These are phyloP conservation scores for Hondaea fermentalgiana DNA, from an alignment of 108 stramenopile genomes.

Conservation along the genomic window DNA sequence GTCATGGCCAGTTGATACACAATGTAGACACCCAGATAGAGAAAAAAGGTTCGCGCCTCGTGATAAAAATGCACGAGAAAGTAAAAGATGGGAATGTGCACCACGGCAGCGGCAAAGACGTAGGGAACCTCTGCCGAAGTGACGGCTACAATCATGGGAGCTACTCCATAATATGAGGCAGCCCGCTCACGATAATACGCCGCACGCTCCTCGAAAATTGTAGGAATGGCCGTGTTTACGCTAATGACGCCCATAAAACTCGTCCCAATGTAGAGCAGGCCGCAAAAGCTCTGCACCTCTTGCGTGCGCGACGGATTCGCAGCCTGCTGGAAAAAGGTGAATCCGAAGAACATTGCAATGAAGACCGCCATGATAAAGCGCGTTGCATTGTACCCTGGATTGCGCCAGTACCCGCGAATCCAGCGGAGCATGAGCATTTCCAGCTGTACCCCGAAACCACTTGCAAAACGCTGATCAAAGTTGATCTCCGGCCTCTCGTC, in stretches of 20 bases:
- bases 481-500: not conserved
- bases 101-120: not conserved
- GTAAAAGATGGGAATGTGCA: conserved; percentile 14
- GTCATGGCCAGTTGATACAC: not conserved
- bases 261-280: not conserved
- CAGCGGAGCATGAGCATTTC: not conserved
- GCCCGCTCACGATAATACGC: conserved; percentile 52
- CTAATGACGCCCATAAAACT: conserved; percentile 38
- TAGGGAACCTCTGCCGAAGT: not conserved
- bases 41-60: not conserved
- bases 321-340: conserved; percentile 17
- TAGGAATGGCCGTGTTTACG: conserved; percentile 41
- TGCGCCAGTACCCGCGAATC: conserved; percentile 41
- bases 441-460: not conserved
- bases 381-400: conserved; percentile 41
- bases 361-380: conserved; percentile 28
- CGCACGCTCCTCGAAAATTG: conserved; percentile 41
- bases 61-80: not conserved
- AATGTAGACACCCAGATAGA: not conserved
- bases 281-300: not conserved
- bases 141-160: not conserved
- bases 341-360: conserved; percentile 41
- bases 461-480: not conserved
- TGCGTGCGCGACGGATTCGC: not conserved
- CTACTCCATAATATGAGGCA: conserved; percentile 32